Percentiles rank a stretch among this genome's conserved stretches.
Evolutionary conservation across 164 flowering plant genomes (phyloP).

Genomic region (Brasenia schreberi): DNA sequence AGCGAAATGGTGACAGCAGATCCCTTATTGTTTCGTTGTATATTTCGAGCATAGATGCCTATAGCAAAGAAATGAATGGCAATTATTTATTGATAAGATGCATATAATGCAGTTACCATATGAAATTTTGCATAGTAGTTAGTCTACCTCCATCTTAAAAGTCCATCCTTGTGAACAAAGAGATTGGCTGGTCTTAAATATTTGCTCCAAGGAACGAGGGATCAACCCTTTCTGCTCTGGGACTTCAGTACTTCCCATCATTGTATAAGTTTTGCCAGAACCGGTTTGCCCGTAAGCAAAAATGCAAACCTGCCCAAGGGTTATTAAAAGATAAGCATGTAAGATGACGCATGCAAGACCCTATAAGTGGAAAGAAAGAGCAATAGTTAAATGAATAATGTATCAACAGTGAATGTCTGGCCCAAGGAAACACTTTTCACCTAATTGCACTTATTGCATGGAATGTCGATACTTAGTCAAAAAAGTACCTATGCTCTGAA

Average conservation of each 20-base stretch:
- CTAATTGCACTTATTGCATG: too few relatives aligned
- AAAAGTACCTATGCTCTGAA: too few relatives aligned
- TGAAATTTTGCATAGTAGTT: too few relatives aligned
- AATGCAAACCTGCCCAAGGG: slow-evolving; percentile 66
- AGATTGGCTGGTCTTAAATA: slow-evolving; percentile 67
- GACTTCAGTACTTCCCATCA: slow-evolving; percentile 92
- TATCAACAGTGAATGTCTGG: too few relatives aligned
- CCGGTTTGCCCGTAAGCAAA: slow-evolving; percentile 99
- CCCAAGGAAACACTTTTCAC: too few relatives aligned
- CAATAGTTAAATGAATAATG: too few relatives aligned
- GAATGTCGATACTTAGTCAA: too few relatives aligned
- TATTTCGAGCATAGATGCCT: slow-evolving; percentile 95
- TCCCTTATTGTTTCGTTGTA: slow-evolving; percentile 94
- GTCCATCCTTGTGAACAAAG: slow-evolving; percentile 85
- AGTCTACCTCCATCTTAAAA: slow-evolving; percentile 82
- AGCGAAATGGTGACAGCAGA: slow-evolving; percentile 29
- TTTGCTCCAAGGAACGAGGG: slow-evolving; percentile 88
- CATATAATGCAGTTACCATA: not conserved
- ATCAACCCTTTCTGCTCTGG: slow-evolving; percentile 71
- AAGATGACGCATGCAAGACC: too few relatives aligned
- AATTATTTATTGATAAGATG: too few relatives aligned
- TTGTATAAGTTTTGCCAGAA: slow-evolving; percentile 93
- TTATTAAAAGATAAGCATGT: too few relatives aligned
- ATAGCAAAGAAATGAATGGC: not conserved
- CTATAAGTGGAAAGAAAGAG: too few relatives aligned